Conservation (phyloP, 2,329 filamentous ascomycete genomes). For the Ramularia endophylla region DNA sequence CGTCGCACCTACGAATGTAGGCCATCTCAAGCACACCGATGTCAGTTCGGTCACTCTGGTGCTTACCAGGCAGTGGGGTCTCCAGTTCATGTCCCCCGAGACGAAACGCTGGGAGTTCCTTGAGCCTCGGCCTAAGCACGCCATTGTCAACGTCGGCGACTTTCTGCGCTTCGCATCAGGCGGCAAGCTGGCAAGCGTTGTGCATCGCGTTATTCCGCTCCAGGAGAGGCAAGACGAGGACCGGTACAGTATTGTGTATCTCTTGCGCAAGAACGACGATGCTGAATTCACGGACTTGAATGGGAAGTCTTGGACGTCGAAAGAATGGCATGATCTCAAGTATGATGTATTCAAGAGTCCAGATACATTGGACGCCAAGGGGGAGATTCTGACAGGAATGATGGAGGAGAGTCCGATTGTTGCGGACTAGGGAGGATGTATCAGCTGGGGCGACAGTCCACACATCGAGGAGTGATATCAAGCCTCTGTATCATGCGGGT, state of each 20-base stretch:
- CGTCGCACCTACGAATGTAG: constrained; percentile 46
- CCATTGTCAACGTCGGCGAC: constrained; percentile 34
- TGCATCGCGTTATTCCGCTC: constrained; percentile 24
- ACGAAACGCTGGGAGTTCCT: constrained; percentile 44
- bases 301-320: constrained; percentile 5
- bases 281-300: constrained; percentile 12
- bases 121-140: constrained; percentile 24
- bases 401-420: no score
- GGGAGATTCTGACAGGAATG: no score
- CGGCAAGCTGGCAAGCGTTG: constrained; percentile 12
- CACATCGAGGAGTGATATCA: no score
- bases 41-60: constrained; percentile 51
- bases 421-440: no score
- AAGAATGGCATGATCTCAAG: constrained; percentile 10
- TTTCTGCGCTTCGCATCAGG: constrained; percentile 23
- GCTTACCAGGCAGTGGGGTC: constrained; percentile 27
- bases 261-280: constrained; percentile 19
- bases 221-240: constrained; percentile 8
- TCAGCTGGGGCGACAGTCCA: no score
- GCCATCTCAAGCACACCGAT: constrained; percentile 55
- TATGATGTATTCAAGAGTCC: constrained; percentile 5
- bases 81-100: constrained; percentile 24
- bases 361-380: no score
- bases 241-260: constrained; percentile 23
- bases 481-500: no score